Conservation (phyloP, 225 moss, liverwort and hornwort species). For the Antitrichia curtipendula region DNA sequence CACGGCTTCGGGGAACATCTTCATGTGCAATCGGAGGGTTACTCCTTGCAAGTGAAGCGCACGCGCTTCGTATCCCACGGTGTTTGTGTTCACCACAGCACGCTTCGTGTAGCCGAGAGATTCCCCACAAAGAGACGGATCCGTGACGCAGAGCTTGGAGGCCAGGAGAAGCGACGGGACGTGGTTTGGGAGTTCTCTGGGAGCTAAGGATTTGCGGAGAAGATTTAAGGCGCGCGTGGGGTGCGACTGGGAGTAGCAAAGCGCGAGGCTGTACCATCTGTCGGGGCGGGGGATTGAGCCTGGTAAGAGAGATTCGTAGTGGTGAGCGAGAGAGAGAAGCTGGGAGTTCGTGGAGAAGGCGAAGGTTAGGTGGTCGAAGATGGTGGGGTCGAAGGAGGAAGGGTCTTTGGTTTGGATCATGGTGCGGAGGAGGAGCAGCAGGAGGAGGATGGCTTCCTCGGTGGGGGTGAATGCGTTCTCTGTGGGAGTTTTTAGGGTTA, state of each 20-base stretch:
- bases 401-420: constrained; percentile 18
- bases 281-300: constrained; percentile 54
- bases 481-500: background rate
- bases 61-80: constrained; percentile 29
- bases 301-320: constrained; percentile 74
- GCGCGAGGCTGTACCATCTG: constrained; percentile 76
- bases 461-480: background rate
- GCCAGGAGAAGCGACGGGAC: constrained; percentile 59
- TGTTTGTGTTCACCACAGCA: constrained; percentile 30
- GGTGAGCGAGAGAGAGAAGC: constrained; percentile 49
- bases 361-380: constrained; percentile 79
- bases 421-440: constrained; percentile 53
- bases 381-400: constrained; percentile 40
- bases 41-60: constrained; percentile 74
- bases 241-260: constrained; percentile 48
- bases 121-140: constrained; percentile 30
- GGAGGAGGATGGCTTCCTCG: constrained; percentile 38
- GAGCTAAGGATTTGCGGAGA: constrained; percentile 55
- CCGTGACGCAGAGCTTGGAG: constrained; percentile 55
- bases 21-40: constrained; percentile 26
- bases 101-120: constrained; percentile 58
- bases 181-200: constrained; percentile 53
- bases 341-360: constrained; percentile 54
- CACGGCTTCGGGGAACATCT: constrained; percentile 38
- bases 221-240: constrained; percentile 43